Base-by-base conservation (phyloP, 2,329 filamentous ascomycete species). In the Colletotrichum lupini region DNA sequence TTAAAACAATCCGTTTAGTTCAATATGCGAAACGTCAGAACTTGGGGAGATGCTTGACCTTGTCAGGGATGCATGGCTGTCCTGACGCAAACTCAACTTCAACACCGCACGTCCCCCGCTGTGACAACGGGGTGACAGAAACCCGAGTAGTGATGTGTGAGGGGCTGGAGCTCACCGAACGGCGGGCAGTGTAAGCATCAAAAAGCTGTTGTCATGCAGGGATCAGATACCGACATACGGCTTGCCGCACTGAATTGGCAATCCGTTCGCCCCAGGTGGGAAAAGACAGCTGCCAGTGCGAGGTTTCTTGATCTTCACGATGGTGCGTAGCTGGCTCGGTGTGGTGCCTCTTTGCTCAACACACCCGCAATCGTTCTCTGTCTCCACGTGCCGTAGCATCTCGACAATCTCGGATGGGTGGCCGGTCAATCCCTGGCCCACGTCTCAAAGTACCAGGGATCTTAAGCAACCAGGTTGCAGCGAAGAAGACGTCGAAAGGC, bases 81-180 rank as follows among this genome's bases (percentile, higher is more conserved):
- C 52, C 71, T 73, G 71, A 73, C 24, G 61, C 71, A 73, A 73
- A 73, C 71, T 71, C 67, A 71, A 70, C 67, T 58, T 24, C 9
- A 57, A 35, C 59, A 26, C 53, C 60, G 71, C 71, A 73, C 71
- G 71, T 71, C 56, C 71, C 61, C 67, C 70, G 71, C 71, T 73
- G 67, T 71, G 71, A 71, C 71, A 66, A 62, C 71, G 61, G 42
- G 56, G 56, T 71, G 71, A 66, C 67, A 62, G 49, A 65, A 55
- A 57, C 24, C 55, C 67, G 71, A 73, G 67, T 7, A 61, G 60
- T 56, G 37, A 26, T 28, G 61, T 37, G 56, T 70, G 49, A 69
- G 60, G 37, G 46, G 55, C 66, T 30, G 24, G 19, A 22, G 32
- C 24, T 46, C 59, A 42, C 67, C 46, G 60, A 67, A 67, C 19